Conservation (phyloP, 176 grass and related monocot species). For the Eragrostis nindensis region DNA sequence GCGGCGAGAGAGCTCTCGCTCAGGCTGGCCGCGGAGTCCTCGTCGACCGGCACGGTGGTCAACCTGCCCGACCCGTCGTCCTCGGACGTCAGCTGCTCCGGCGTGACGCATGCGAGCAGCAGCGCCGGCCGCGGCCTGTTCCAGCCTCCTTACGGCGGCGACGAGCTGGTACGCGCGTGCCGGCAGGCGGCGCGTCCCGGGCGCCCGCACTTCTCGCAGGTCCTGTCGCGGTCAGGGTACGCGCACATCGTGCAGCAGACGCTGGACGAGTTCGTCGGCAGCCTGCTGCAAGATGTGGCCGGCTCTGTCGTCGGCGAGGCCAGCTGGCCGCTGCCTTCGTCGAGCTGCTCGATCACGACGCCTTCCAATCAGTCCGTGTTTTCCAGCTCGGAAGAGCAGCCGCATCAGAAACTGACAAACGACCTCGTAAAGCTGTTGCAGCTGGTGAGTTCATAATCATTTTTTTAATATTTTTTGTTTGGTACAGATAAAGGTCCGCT, state of each 20-base stretch:
- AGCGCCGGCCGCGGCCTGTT: background rate
- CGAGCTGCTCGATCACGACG: constrained; percentile 45
- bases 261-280: constrained; percentile 58
- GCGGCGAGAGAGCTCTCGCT: constrained; percentile 60
- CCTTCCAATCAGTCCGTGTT: constrained; percentile 33
- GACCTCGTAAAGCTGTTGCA: constrained; percentile 67
- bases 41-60: constrained; percentile 27
- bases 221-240: constrained; percentile 56
- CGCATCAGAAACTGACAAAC: constrained; percentile 43
- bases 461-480: background rate
- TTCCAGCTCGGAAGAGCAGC: constrained; percentile 31
- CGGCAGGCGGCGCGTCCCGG: constrained; percentile 6
- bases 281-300: constrained; percentile 51
- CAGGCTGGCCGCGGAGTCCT: constrained; percentile 45
- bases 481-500: too few relatives aligned
- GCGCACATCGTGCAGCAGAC: constrained; percentile 60
- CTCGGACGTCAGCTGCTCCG: constrained; percentile 66
- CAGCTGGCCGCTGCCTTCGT: constrained; percentile 41
- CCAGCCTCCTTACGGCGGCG: constrained; percentile 19
- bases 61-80: constrained; percentile 52
- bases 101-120: constrained; percentile 47
- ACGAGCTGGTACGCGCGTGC: background rate
- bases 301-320: constrained; percentile 32
- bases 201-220: constrained; percentile 51
- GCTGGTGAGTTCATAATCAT: constrained; percentile 42